These are phyloP conservation scores for Suillus subalutaceus DNA, from an alignment of 768 basidiomycete genomes.

Conservation along the genomic window DNA sequence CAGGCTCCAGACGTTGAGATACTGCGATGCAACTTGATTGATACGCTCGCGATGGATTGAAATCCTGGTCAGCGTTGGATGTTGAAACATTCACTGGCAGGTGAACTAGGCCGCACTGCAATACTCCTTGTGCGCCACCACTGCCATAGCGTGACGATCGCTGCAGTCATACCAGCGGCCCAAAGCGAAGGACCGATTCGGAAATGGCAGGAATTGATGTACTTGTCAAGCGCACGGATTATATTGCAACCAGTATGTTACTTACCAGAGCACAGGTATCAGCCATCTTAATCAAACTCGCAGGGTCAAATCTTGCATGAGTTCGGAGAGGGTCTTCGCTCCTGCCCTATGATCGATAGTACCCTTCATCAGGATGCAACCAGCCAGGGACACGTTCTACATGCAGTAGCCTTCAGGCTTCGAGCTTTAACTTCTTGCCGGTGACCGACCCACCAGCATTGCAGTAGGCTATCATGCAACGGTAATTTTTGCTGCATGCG, in stretches of 20 bases:
- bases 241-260: neutral
- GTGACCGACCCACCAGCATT: neutral
- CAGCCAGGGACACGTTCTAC: neutral
- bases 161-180: neutral
- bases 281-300: neutral
- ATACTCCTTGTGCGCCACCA: no score
- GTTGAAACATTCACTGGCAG: neutral
- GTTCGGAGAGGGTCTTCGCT: neutral
- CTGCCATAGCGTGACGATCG: neutral
- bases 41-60: neutral
- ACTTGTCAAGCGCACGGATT: neutral
- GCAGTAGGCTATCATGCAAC: neutral
- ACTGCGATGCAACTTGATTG: neutral
- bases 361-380: neutral
- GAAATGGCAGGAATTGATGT: neutral
- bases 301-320: neutral
- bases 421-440: neutral
- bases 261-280: neutral
- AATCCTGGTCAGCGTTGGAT: neutral
- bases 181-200: neutral
- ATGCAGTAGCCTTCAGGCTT: neutral
- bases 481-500: neutral
- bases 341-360: neutral
- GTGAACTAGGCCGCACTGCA: neutral
- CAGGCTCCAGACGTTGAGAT: neutral